These are phyloP conservation scores for Vigna nakashimae DNA, from an alignment of 306 rosid genomes.

Conservation along the genomic window DNA sequence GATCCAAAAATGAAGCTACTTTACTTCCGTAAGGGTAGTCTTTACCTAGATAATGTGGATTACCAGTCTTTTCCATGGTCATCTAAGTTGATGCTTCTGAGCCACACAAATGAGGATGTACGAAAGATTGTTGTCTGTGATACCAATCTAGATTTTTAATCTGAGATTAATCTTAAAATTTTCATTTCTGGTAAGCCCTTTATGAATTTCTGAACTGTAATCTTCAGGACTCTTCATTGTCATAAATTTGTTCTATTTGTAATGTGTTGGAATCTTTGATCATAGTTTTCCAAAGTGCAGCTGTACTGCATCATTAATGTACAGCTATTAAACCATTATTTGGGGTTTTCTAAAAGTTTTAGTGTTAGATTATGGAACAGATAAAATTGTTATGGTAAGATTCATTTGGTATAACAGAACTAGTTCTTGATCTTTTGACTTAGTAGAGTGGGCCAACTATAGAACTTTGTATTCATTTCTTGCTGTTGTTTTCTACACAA, in stretches of 20 bases:
- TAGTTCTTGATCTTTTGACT: slow-evolving; percentile 13
- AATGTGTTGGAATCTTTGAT: slow-evolving; percentile 27
- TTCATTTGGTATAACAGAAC: slow-evolving; percentile 18
- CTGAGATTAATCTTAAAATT: background rate
- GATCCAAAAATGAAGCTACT: background rate
- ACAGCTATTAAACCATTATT: slow-evolving; percentile 14
- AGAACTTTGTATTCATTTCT: slow-evolving; percentile 13
- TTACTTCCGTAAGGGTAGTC: background rate
- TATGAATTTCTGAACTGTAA: slow-evolving; percentile 6
- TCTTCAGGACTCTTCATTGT: slow-evolving; percentile 3
- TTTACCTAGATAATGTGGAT: slow-evolving; percentile 15
- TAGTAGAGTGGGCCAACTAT: slow-evolving; percentile 15
- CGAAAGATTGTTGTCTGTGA: background rate
- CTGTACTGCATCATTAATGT: background rate
- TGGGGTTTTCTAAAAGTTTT: background rate
- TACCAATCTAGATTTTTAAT: slow-evolving; percentile 7
- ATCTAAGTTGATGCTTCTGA: slow-evolving; percentile 22
- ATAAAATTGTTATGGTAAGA: slow-evolving; percentile 3
- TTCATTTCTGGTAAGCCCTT: background rate
- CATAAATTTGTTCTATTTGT: slow-evolving; percentile 7
- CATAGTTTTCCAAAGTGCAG: slow-evolving; percentile 4
- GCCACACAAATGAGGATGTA: slow-evolving; percentile 22
- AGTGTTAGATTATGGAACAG: slow-evolving; percentile 14
- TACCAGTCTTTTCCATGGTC: slow-evolving; percentile 9
- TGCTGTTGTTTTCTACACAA: slow-evolving; percentile 18